Evolutionary conservation across 2,329 filamentous ascomycete species (phyloP).

Genomic region (Fusarium domesticum): DNA sequence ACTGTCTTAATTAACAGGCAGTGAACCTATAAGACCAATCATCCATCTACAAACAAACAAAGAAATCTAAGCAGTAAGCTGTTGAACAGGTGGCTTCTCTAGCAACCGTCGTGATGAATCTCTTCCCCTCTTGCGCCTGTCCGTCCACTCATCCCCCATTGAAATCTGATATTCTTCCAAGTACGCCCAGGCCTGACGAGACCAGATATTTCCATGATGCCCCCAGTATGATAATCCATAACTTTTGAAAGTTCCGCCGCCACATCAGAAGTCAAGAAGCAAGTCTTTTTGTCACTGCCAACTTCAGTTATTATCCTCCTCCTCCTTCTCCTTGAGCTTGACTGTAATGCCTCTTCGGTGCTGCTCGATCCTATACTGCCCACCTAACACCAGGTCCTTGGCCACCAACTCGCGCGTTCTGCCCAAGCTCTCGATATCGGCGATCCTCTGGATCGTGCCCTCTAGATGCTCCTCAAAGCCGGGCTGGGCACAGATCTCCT

Average conservation of each 20-base stretch:
- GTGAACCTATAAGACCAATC: too few species aligned
- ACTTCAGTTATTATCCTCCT: constrained; percentile 28
- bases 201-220: not conserved
- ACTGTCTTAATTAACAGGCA: constrained; percentile 13
- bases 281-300: not conserved
- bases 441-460: constrained; percentile 77
- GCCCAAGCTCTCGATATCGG: constrained; percentile 89
- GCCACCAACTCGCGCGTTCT: constrained; percentile 92
- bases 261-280: too few species aligned
- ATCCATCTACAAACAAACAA: constrained; percentile 23
- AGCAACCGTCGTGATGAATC: constrained; percentile 8
- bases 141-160: constrained; percentile 2
- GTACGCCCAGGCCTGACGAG: constrained; percentile 1
- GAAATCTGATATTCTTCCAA: constrained; percentile 1
- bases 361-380: constrained; percentile 66
- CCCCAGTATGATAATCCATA: constrained; percentile 5
- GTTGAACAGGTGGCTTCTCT: constrained; percentile 23
- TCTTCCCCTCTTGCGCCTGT: constrained; percentile 9
- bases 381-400: constrained; percentile 86
- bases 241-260: not conserved
- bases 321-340: constrained; percentile 43
- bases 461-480: constrained; percentile 83
- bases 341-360: constrained; percentile 41
- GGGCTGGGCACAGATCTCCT: constrained; percentile 70
- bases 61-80: constrained; percentile 23